Conservation (phyloP, 2,329 filamentous ascomycete genomes). For the Pestalotiopsis sp. region DNA sequence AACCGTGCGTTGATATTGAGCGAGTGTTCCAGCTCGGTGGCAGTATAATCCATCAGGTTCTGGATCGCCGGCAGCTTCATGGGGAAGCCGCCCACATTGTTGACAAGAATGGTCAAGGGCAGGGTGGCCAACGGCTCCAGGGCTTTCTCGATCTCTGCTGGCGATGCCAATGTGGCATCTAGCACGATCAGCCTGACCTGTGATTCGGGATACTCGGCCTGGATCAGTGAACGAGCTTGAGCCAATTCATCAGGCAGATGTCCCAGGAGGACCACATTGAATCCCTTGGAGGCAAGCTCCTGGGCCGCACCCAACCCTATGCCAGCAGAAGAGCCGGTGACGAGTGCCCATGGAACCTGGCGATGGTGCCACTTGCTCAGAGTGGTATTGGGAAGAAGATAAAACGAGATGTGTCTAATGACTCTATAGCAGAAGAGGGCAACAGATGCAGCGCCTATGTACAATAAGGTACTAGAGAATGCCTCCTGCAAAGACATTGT, state of each 20-base stretch:
- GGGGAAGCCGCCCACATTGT: slow-evolving; percentile 34
- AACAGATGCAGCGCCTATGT: background rate
- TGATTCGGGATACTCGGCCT: slow-evolving; percentile 20
- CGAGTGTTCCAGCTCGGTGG: slow-evolving; percentile 30
- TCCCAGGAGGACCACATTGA: slow-evolving; percentile 35
- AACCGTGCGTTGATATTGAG: slow-evolving; percentile 37
- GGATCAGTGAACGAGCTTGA: slow-evolving; percentile 26
- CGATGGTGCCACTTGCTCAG: background rate
- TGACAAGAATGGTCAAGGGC: slow-evolving; percentile 34
- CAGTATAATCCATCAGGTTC: slow-evolving; percentile 26
- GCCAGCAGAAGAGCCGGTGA: slow-evolving; percentile 37
- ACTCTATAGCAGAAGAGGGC: background rate
- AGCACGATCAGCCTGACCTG: slow-evolving; percentile 32
- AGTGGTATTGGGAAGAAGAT: background rate
- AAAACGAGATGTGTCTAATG: background rate
- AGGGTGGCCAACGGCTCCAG: slow-evolving; percentile 24
- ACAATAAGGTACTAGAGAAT: background rate
- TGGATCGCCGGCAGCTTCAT: slow-evolving; percentile 29
- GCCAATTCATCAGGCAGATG: slow-evolving; percentile 32
- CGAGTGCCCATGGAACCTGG: slow-evolving; percentile 27
- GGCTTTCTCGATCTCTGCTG: slow-evolving; percentile 26
- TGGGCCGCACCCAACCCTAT: slow-evolving; percentile 36
- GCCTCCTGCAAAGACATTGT: background rate
- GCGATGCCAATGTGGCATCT: slow-evolving; percentile 30
- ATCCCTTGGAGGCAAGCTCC: slow-evolving; percentile 34